Evolutionary conservation across 2,329 filamentous ascomycete genomes (phyloP), one percentile per base, ranked within the genome.

Genomic region (Clarireedia sp.): DNA sequence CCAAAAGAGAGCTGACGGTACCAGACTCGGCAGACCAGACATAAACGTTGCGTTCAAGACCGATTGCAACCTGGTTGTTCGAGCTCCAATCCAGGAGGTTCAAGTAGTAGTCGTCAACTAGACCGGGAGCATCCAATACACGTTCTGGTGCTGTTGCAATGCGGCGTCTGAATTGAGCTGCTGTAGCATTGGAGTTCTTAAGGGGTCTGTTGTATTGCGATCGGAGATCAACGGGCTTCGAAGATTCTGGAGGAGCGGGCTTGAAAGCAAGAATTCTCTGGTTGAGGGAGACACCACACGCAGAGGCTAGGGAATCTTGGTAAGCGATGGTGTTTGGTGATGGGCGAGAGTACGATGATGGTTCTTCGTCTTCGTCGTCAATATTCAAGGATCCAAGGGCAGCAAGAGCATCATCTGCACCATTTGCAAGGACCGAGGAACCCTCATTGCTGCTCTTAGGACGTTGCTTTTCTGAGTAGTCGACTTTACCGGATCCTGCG

Each of bases 11-110:
- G 75, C 82, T 88, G 59, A 99, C 94, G 16, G 85, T 83, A 57
- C 94, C 94, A 67, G 90, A 87, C 63, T 97, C 94, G 14, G 94
- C 94, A 37, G 94, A 97, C 94, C 94, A 99, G 65, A 99, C 89
- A 68, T 99, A 99, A 65, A 99, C 94, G 64, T 87, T 95, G 63
- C 92, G 90, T 77, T 97, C 94, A 12, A 99, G 83, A 56, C 92
- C 94, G 69, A 99, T 97, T 48, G 94, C 94, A 54, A 99, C 92
- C 73, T 99, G 94, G 78, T 99, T 99, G 58, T 88, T 86, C 6
- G 90, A 94, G 69, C 91, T 96, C 94, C 94, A 99, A 76, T 99
- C 94, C 24, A 99, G 83, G 40, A 99, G 80, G 78, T 99, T 99
- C 66, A 99, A 87, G 72, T 99, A 99, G 80, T 97, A 99, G 75